Percentiles rank a stretch among this genome's conserved stretches.
Evolutionary conservation across 2,329 filamentous ascomycete species (phyloP).

Genomic region (Elsinoe arachidis): DNA sequence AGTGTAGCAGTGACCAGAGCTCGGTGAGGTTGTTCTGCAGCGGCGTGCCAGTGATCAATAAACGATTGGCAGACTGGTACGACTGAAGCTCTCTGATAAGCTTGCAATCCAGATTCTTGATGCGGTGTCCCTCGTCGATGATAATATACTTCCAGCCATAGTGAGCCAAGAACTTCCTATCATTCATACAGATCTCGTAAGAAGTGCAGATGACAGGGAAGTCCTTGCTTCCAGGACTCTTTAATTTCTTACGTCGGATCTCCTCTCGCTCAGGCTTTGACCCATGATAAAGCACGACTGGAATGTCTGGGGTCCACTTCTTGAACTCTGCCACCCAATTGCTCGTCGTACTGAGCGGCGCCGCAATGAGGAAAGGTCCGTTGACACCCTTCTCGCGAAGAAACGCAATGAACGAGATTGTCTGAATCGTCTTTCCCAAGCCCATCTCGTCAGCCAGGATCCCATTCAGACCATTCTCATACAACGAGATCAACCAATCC

Average conservation of each 20-base stretch:
- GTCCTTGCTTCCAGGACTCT: conserved; percentile 56
- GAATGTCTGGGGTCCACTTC: conserved; percentile 81
- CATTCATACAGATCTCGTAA: conserved; percentile 92
- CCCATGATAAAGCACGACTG: conserved; percentile 86
- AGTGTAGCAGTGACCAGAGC: conserved; percentile 89
- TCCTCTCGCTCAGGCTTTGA: conserved; percentile 66
- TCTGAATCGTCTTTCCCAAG: conserved; percentile 83
- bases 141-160: conserved; percentile 98
- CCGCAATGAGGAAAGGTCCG: conserved; percentile 84
- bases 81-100: conserved; percentile 81
- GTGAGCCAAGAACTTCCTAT: conserved; percentile 68
- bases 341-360: conserved; percentile 80
- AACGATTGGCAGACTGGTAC: conserved; percentile 80
- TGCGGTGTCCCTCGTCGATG: conserved; percentile 91
- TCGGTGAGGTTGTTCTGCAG: conserved; percentile 94
- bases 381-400: conserved; percentile 79
- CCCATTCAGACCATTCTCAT: conserved; percentile 84
- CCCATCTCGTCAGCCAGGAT: conserved; percentile 95
- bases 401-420: conserved; percentile 78
- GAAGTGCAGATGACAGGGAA: conserved; percentile 93
- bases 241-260: conserved; percentile 65
- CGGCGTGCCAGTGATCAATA: conserved; percentile 90
- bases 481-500: conserved; percentile 78
- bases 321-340: conserved; percentile 96
- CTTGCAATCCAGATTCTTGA: conserved; percentile 94